Evolutionary conservation across 164 flowering plant species (phyloP).

Genomic region (Aristolochia contorta): DNA sequence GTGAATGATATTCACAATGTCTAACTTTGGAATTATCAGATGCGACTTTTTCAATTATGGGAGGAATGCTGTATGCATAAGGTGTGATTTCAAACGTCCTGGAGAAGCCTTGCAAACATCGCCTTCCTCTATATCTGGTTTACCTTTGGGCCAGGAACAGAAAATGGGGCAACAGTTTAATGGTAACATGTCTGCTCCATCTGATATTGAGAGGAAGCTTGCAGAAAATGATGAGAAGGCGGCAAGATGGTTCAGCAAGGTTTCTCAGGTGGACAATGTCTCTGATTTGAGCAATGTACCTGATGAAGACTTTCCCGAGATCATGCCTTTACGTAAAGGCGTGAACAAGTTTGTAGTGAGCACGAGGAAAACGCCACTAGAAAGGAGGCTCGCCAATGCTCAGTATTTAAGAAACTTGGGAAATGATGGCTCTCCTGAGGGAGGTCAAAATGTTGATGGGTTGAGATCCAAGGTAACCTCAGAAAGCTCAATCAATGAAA

Average conservation of each 20-base stretch:
- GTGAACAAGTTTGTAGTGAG: conserved; percentile 65
- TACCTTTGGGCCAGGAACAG: conserved; percentile 10
- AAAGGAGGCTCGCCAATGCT: conserved; percentile 46
- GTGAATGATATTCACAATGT: background rate
- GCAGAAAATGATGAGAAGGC: conserved; percentile 59
- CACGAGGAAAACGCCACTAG: conserved; percentile 66
- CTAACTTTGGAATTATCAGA: conserved; percentile 22
- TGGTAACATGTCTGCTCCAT: conserved; percentile 18
- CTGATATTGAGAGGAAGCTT: conserved; percentile 28
- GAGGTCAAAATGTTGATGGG: conserved; percentile 9
- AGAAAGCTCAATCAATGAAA: conserved; percentile 17
- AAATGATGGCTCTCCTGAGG: conserved; percentile 21
- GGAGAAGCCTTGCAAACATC: conserved; percentile 20
- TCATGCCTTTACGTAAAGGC: conserved; percentile 68
- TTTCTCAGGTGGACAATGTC: conserved; percentile 44
- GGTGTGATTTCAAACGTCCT: conserved; percentile 86
- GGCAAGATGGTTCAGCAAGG: conserved; percentile 52
- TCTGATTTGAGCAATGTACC: conserved; percentile 37
- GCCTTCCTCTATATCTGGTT: conserved; percentile 10
- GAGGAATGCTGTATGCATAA: conserved; percentile 65
- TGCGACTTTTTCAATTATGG: conserved; percentile 83
- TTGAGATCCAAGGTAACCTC: conserved; percentile 10
- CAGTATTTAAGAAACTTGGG: conserved; percentile 29
- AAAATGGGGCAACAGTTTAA: conserved; percentile 2
- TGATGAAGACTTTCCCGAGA: conserved; percentile 65